A percentile compares a stretch with the other conserved stretches of the same genome.
Conservation (phyloP, 495 filamentous ascomycete species). For the Schizothecium vesticola region DNA sequence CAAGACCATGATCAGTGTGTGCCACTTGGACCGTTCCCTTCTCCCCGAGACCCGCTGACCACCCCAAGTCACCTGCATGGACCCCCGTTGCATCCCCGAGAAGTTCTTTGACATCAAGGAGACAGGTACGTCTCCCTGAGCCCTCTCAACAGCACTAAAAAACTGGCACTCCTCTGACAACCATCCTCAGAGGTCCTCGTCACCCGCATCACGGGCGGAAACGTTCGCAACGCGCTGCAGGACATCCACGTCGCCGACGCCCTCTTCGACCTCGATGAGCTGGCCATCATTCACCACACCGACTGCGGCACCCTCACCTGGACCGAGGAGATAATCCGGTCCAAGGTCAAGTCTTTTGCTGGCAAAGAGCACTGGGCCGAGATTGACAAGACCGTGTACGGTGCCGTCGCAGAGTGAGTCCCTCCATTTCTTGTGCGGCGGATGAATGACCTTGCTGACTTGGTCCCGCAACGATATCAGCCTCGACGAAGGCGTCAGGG, state of each 20-base stretch:
- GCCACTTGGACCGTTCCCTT: background rate
- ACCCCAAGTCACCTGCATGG: constrained; percentile 21
- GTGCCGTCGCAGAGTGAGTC: constrained; percentile 7
- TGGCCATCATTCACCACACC: constrained; percentile 25
- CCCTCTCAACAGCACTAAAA: too few relatives aligned
- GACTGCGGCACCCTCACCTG: constrained; percentile 20
- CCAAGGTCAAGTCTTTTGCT: constrained; percentile 1
- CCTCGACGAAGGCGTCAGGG: constrained; percentile 1
- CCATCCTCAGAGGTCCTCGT: constrained; percentile 13
- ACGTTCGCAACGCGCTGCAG: constrained; percentile 17
- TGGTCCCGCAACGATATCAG: background rate
- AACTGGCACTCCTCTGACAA: background rate
- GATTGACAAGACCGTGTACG: constrained; percentile 14
- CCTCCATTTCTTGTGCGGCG: too few relatives aligned
- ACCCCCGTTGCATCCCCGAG: constrained; percentile 25
- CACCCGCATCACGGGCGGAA: constrained; percentile 23
- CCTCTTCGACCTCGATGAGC: constrained; percentile 15
- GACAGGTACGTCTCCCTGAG: constrained; percentile 9
- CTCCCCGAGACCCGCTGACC: background rate
- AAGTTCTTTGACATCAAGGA: constrained; percentile 16
- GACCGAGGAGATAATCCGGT: constrained; percentile 8
- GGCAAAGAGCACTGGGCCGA: constrained; percentile 8
- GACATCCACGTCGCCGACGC: constrained; percentile 22
- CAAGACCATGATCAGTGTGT: constrained; percentile 9
- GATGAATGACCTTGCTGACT: background rate